Conservation (phyloP, 2,329 filamentous ascomycete species). For the Cadophora luteo-olivacea region DNA sequence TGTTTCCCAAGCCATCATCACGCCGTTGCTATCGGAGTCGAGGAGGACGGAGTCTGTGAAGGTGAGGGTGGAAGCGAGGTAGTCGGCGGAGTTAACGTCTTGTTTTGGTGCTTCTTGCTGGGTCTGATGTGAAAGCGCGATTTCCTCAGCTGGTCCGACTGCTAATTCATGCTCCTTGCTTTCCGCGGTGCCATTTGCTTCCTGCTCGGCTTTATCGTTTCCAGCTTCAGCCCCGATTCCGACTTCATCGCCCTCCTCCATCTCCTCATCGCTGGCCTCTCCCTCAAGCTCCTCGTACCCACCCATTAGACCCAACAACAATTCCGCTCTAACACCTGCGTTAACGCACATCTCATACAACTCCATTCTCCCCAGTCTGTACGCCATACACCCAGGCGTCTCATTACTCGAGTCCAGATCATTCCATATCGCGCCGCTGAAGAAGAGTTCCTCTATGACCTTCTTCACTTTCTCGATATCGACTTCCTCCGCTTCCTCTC, state of each 20-base stretch:
- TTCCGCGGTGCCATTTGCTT: constrained; percentile 29
- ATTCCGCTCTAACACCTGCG: constrained; percentile 88
- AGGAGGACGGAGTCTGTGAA: constrained; percentile 72
- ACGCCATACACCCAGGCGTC: constrained; percentile 89
- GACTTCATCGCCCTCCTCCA: constrained; percentile 42
- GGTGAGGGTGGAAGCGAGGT: constrained; percentile 70
- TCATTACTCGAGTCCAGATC: constrained; percentile 86
- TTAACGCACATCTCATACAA: constrained; percentile 87
- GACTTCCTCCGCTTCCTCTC: constrained; percentile 45
- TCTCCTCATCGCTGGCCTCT: constrained; percentile 52
- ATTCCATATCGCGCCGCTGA: constrained; percentile 96
- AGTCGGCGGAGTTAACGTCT: constrained; percentile 67
- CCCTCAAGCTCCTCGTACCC: constrained; percentile 76
- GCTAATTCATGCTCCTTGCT: constrained; percentile 17
- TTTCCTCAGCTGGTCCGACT: constrained; percentile 27
- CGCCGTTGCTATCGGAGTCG: constrained; percentile 78
- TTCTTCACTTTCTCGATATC: constrained; percentile 66
- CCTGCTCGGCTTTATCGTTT: constrained; percentile 36
- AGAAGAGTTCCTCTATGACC: constrained; percentile 77
- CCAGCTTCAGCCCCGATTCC: constrained; percentile 44
- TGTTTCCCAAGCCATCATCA: constrained; percentile 95
- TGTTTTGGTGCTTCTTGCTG: constrained; percentile 32
- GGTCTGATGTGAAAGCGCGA: not conserved
- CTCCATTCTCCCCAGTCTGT: constrained; percentile 68
- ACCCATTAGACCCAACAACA: constrained; percentile 82